Percentiles rank a stretch among this genome's conserved stretches.
These are phyloP conservation scores for Scorias spongiosa DNA, from an alignment of 2,329 filamentous ascomycete genomes.

Conservation along the genomic window DNA sequence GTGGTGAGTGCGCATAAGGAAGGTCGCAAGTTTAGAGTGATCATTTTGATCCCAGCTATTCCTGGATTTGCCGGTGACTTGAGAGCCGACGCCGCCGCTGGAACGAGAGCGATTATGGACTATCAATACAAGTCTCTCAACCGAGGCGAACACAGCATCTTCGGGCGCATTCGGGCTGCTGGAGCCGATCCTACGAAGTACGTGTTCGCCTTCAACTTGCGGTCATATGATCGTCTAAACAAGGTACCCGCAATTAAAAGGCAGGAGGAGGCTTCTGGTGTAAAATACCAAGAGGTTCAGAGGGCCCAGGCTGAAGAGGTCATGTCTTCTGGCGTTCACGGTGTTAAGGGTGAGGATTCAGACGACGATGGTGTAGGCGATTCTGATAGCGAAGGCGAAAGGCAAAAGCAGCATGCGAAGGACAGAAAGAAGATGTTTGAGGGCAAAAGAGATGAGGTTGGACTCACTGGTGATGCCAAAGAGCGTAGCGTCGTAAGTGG, in stretches of 20 bases:
- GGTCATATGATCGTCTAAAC: constrained; percentile 85
- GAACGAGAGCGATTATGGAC: constrained; percentile 92
- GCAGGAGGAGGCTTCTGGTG: constrained; percentile 65
- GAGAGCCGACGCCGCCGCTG: constrained; percentile 63
- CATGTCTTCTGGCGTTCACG: constrained; percentile 61
- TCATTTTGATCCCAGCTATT: constrained; percentile 78
- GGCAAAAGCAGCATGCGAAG: constrained; percentile 25
- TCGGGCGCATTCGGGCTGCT: constrained; percentile 55
- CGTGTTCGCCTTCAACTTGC: constrained; percentile 86
- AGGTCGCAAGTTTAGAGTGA: constrained; percentile 74
- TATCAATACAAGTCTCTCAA: constrained; percentile 96
- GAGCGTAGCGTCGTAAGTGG: constrained; percentile 35
- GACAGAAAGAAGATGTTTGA: constrained; percentile 33
- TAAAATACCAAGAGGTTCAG: constrained; percentile 76
- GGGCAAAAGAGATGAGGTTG: constrained; percentile 24
- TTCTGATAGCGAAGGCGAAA: constrained; percentile 16
- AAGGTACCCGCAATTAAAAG: constrained; percentile 58
- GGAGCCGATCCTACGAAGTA: constrained; percentile 67
- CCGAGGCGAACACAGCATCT: constrained; percentile 82
- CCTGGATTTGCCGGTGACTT: constrained; percentile 91
- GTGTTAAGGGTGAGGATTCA: constrained; percentile 26
- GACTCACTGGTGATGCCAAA: constrained; percentile 15
- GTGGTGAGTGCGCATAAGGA: constrained; percentile 69
- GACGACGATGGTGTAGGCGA: constrained; percentile 18
- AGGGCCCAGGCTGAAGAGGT: constrained; percentile 78